These are phyloP conservation scores for Papiliotrema nemorosa DNA, from an alignment of 1,284 basidiomycete genomes.

Conservation along the genomic window DNA sequence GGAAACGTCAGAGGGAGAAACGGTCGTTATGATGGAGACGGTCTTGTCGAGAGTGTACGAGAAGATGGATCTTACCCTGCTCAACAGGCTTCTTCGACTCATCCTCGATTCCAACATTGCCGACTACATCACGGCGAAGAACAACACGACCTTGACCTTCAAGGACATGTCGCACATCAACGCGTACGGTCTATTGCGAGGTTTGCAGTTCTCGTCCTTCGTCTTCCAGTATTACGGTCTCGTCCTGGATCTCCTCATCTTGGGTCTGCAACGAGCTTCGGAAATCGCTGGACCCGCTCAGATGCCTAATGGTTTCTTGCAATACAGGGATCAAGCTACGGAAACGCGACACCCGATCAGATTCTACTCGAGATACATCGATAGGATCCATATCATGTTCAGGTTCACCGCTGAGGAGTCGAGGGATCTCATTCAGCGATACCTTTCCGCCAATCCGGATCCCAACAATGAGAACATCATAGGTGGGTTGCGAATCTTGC, in stretches of 20 bases:
- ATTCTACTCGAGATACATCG: constrained; percentile 91
- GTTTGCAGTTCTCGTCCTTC: constrained; percentile 91
- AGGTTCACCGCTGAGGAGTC: constrained; percentile 98
- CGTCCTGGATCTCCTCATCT: constrained; percentile 84
- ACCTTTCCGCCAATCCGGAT: constrained; percentile 93
- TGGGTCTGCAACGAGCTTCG: constrained; percentile 88
- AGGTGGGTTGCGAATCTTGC: not conserved
- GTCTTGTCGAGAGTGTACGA: constrained; percentile 93
- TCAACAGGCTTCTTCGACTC: constrained; percentile 87
- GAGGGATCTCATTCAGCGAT: constrained; percentile 94
- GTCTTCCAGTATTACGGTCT: constrained; percentile 96
- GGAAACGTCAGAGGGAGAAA: constrained; percentile 95
- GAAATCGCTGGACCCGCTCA: constrained; percentile 96
- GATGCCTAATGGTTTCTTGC: constrained; percentile 93
- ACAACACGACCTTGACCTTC: constrained; percentile 90
- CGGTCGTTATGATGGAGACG: constrained; percentile 96
- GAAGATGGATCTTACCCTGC: constrained; percentile 91
- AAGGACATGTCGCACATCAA: constrained; percentile 63
- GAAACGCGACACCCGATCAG: constrained; percentile 93
- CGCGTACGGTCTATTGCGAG: constrained; percentile 72
- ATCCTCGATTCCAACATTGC: constrained; percentile 97
- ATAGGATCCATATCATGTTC: constrained; percentile 91
- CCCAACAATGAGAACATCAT: constrained; percentile 94
- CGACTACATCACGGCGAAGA: constrained; percentile 97
- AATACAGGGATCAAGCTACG: constrained; percentile 86